Percentiles rank a stretch among this genome's conserved stretches.
These are phyloP conservation scores for Carpinus viminea DNA, from an alignment of 306 rosid genomes.

Conservation along the genomic window DNA sequence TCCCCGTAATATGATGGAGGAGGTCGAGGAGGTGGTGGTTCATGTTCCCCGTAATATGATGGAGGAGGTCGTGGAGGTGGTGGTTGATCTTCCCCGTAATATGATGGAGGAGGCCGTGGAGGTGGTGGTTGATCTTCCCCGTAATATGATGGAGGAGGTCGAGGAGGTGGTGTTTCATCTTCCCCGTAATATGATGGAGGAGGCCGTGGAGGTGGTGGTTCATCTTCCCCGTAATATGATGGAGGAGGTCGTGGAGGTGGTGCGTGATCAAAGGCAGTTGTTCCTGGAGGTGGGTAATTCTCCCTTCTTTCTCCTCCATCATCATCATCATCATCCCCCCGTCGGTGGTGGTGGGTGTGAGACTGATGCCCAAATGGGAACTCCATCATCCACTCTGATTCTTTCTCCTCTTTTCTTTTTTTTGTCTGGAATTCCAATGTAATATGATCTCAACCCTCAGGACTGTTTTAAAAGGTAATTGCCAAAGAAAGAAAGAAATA, in stretches of 20 bases:
- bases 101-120: slow-evolving; percentile 13
- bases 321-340: slow-evolving; percentile 20
- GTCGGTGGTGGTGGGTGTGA: slow-evolving; percentile 28
- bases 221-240: neutral
- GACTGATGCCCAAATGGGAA: slow-evolving; percentile 35
- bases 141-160: neutral
- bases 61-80: slow-evolving; percentile 25
- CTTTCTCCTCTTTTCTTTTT: neutral
- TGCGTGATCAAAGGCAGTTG: slow-evolving; percentile 22
- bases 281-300: slow-evolving; percentile 38
- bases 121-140: slow-evolving; percentile 25
- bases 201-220: slow-evolving; percentile 33
- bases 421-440: neutral
- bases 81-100: neutral
- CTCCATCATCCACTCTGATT: slow-evolving; percentile 30
- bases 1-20: slow-evolving; percentile 13
- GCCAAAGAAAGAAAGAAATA: too few species aligned
- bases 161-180: slow-evolving; percentile 32
- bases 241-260: slow-evolving; percentile 27
- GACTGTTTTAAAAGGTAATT: too few species aligned
- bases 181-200: neutral
- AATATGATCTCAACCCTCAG: too few species aligned
- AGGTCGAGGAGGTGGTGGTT: slow-evolving; percentile 22
- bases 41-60: slow-evolving; percentile 2
- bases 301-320: slow-evolving; percentile 3